Base-by-base conservation (phyloP, 2,329 filamentous ascomycete species). In the Chrysoporthe austroafricana region DNA sequence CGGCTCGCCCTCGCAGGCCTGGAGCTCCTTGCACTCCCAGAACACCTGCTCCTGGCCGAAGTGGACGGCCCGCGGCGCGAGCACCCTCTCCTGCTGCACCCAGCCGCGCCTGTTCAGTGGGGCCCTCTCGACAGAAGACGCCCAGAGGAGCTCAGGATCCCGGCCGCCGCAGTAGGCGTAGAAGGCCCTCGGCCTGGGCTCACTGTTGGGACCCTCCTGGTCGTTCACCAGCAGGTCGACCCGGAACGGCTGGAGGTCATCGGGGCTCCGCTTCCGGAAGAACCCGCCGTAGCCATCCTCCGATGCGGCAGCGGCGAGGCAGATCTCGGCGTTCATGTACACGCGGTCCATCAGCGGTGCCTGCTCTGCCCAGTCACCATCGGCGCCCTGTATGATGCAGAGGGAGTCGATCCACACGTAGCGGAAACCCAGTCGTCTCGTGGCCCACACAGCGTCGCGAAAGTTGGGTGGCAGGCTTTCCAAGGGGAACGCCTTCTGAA, bases 391-490 rank as follows among this genome's bases (percentile, higher is more conserved):
- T 6, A 54, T 39, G 39, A 66, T 66, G 34, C 64, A 66, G 9
- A 66, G 57, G 3, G 52, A 43, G 48, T 66, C 64, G 44, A 66
- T 39, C 64, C 64, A 66, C 18, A 66, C 9, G 6, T 66, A 62
- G 34, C 48, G 21, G 11, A 62, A 60, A 0, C 42, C 57, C 3
- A 66, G 44, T 34, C 32, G 32, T 7, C 43, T 43, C 9, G 60
- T 61, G 4, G 54, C 36, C 13, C 36, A 7, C 14, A 48, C 42
- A 1, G 63, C 44, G 13, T 64, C 54, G 2, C 54, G 32, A 2
- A 64, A 36, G 18, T 56, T 64, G 11, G 43, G 43, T 8, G 63
- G 54, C 16, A 64, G 54, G 5, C 4, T 0, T 2, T 6, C 13
- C 6, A 50, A 43, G 4, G 32, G 21, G 3, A 59, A 18, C 4